Conservation (phyloP, 352 stramenopile species). For the Phytophthora fragariae region DNA sequence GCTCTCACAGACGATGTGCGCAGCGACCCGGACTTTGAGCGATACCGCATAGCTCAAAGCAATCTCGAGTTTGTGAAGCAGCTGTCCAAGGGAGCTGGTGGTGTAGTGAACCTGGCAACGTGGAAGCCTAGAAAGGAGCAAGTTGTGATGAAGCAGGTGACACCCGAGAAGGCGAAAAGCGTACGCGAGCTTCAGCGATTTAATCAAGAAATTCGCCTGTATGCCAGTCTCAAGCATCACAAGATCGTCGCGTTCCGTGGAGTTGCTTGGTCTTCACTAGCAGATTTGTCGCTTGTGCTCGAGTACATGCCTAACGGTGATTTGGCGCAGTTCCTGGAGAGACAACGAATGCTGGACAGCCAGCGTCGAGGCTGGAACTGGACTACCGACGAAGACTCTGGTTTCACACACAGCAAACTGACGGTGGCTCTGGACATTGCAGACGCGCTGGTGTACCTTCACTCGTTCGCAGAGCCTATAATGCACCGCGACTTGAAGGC, state of each 20-base stretch:
- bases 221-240: slow-evolving; percentile 49
- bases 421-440: slow-evolving; percentile 47
- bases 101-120: slow-evolving; percentile 55
- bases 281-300: slow-evolving; percentile 54
- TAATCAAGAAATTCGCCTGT: slow-evolving; percentile 63
- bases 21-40: slow-evolving; percentile 52
- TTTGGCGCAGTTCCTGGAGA: slow-evolving; percentile 39
- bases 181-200: slow-evolving; percentile 52
- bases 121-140: slow-evolving; percentile 36
- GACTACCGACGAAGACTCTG: slow-evolving; percentile 31
- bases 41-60: slow-evolving; percentile 58
- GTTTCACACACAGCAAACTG: slow-evolving; percentile 40
- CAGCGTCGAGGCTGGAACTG: slow-evolving; percentile 46
- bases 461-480: slow-evolving; percentile 48
- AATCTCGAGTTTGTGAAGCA: slow-evolving; percentile 45
- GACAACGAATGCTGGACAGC: slow-evolving; percentile 37
- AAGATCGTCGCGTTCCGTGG: slow-evolving; percentile 62
- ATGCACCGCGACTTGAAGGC: slow-evolving; percentile 72
- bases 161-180: slow-evolving; percentile 53
- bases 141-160: slow-evolving; percentile 64
- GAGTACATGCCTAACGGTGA: slow-evolving; percentile 65
- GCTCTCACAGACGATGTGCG: slow-evolving; percentile 59
- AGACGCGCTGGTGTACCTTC: slow-evolving; percentile 52
- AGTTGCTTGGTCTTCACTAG: slow-evolving; percentile 54
- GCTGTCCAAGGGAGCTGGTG: slow-evolving; percentile 64